Evolutionary conservation across 192 early-diverging fungal species (phyloP), one percentile per base, ranked within the genome.

Genomic region (Coemansia sp.): DNA sequence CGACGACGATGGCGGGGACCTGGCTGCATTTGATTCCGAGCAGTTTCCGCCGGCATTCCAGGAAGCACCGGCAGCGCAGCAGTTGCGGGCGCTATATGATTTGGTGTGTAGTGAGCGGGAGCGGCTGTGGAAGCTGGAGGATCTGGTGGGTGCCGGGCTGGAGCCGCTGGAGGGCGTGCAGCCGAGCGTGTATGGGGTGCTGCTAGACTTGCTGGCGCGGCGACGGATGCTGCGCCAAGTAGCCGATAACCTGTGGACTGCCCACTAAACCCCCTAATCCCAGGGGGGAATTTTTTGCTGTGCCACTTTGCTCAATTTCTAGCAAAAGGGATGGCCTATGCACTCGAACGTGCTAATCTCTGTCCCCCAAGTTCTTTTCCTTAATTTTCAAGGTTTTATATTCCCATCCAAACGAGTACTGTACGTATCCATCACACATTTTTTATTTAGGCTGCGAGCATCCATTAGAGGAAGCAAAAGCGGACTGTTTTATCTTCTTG

Each of bases 41-140:
- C 18, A 46, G 31, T 75, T 75, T 19, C 72, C 72, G 21, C 61
- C 58, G 7, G 66, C 66, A 7, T 75, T 75, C 49, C 61, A 46
- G 1, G 37, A 41, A 11, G 40, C 57, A 28, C 65, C 66, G 6
- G 72, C 72, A 7, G 40, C 65, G 11, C 21, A 47, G 39, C 65
- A 68, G 47, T 48, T 75, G 18, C 49, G 40, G 10, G 65, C 30
- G 54, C 66, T 75, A 15, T 65, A 57, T 13, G 65, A 58, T 1
- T 33, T 75, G 44, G 33, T 61, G 5, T 26, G 39, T 19, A 18
- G 61, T 26, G 52, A 61, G 55, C 51, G 55, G 12, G 65, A 68
- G 50, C 65, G 62, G 16, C 52, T 68, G 10, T 75, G 72, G 72
- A 18, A 65, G 20, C 58, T 64, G 33, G 65, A 64, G 9, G 65